Evolutionary conservation across 495 filamentous ascomycete species (phyloP).

Genomic region (Podospora anserina): DNA sequence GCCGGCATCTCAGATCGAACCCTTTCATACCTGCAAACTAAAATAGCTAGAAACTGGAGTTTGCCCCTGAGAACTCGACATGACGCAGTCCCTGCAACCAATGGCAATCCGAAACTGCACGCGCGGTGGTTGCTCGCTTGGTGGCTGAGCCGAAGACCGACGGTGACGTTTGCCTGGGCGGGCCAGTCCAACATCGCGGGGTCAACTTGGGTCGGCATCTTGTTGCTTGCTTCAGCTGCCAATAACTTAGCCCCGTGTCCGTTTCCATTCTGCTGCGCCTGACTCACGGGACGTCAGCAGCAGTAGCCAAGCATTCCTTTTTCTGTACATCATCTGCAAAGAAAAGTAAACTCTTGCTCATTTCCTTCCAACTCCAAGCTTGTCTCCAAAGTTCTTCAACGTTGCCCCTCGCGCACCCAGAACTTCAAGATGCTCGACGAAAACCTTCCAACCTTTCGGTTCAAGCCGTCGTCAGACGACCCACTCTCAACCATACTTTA

Average conservation of each 20-base stretch:
- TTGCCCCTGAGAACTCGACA: background rate
- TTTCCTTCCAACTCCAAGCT: background rate
- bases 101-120: background rate
- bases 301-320: background rate
- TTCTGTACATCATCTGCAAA: background rate
- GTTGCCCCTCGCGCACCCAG: background rate
- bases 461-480: constrained; percentile 42
- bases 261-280: background rate
- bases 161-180: constrained; percentile 2
- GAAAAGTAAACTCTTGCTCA: background rate
- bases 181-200: constrained; percentile 5
- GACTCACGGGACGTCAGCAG: constrained; percentile 3
- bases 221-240: background rate
- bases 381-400: background rate
- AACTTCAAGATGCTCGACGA: constrained; percentile 77
- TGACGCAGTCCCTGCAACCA: background rate
- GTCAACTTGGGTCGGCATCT: background rate
- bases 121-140: background rate
- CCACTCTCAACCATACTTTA: constrained; percentile 58
- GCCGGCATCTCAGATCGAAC: background rate
- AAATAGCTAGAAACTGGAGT: background rate
- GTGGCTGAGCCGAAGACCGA: constrained; percentile 3
- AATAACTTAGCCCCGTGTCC: constrained; percentile 9
- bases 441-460: constrained; percentile 69
- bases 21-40: background rate